Evolutionary conservation across 805 yeast species (phyloP).

Genomic region (Myxozyma monticola): DNA sequence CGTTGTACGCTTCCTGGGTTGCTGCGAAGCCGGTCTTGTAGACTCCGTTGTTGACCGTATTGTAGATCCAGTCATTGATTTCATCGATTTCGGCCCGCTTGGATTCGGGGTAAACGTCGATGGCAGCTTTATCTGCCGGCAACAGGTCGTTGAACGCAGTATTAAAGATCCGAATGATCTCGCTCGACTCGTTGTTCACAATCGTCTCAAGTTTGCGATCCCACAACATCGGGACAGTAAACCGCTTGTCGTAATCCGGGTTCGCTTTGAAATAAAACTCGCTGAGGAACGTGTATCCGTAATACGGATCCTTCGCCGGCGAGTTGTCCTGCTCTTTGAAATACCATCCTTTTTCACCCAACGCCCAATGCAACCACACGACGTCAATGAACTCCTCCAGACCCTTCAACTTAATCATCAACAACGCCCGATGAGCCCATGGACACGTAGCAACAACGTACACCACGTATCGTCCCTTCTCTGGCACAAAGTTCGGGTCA

Average conservation of each 20-base stretch:
- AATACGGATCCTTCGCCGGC: conserved; percentile 53
- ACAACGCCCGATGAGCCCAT: conserved; percentile 89
- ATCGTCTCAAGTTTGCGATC: conserved; percentile 79
- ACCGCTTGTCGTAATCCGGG: conserved; percentile 74
- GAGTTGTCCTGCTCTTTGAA: conserved; percentile 51
- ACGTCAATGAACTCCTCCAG: conserved; percentile 48
- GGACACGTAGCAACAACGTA: conserved; percentile 95
- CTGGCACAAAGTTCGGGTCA: conserved; percentile 68
- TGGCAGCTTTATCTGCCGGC: conserved; percentile 45
- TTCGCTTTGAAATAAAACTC: conserved; percentile 76
- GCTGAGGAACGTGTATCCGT: conserved; percentile 58
- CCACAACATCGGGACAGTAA: conserved; percentile 93
- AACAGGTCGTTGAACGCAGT: conserved; percentile 57
- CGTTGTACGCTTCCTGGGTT: conserved; percentile 72
- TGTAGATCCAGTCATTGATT: conserved; percentile 77
- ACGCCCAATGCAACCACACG: conserved; percentile 84
- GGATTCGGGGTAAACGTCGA: conserved; percentile 65
- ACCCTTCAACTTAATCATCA: conserved; percentile 74
- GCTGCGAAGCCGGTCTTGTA: conserved; percentile 91
- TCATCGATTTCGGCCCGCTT: conserved; percentile 65
- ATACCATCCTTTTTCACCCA: conserved; percentile 81
- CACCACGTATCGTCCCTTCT: conserved; percentile 77
- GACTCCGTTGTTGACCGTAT: conserved; percentile 85
- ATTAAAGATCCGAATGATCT: conserved; percentile 80
- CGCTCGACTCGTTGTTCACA: conserved; percentile 85